Conservation (phyloP, 2,329 filamentous ascomycete species). For the Xylariomycetidae sp. region DNA sequence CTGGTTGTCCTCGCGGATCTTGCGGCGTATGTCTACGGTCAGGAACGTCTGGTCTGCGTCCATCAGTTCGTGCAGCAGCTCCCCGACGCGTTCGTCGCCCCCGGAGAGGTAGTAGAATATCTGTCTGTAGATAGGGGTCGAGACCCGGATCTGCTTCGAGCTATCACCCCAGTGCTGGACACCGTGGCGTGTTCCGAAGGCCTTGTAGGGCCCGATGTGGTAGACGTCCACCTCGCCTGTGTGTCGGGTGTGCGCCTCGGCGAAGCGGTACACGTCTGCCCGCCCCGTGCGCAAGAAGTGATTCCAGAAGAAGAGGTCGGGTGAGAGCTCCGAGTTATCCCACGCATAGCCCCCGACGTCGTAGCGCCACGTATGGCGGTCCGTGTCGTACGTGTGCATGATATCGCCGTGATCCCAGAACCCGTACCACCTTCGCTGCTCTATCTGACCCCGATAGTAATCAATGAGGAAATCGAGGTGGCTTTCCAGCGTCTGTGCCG, state of each 20-base stretch:
- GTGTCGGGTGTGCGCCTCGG: constrained; percentile 54
- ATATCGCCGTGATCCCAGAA: constrained; percentile 60
- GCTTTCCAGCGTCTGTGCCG: constrained; percentile 39
- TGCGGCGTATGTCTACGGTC: constrained; percentile 51
- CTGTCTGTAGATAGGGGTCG: constrained; percentile 52
- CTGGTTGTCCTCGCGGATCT: constrained; percentile 46
- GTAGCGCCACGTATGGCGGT: constrained; percentile 58
- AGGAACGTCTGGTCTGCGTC: constrained; percentile 50
- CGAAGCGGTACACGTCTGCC: constrained; percentile 53
- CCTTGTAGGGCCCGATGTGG: constrained; percentile 53
- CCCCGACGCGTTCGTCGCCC: constrained; percentile 53
- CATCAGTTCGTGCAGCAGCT: constrained; percentile 47
- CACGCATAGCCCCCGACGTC: constrained; percentile 61
- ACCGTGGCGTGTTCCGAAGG: constrained; percentile 58
- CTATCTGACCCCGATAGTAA: constrained; percentile 52
- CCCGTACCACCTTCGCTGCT: constrained; percentile 57
- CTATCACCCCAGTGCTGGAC: constrained; percentile 59
- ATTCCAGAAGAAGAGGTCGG: constrained; percentile 59
- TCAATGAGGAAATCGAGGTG: constrained; percentile 52
- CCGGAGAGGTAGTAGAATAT: constrained; percentile 53
- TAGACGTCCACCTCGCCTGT: constrained; percentile 60
- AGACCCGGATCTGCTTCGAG: constrained; percentile 58
- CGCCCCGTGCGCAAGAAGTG: constrained; percentile 57
- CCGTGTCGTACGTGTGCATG: constrained; percentile 56
- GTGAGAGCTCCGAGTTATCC: constrained; percentile 61